Percentiles rank a stretch among this genome's conserved stretches.
Conservation (phyloP, 164 flowering plant species). For the Protea cynaroides region DNA sequence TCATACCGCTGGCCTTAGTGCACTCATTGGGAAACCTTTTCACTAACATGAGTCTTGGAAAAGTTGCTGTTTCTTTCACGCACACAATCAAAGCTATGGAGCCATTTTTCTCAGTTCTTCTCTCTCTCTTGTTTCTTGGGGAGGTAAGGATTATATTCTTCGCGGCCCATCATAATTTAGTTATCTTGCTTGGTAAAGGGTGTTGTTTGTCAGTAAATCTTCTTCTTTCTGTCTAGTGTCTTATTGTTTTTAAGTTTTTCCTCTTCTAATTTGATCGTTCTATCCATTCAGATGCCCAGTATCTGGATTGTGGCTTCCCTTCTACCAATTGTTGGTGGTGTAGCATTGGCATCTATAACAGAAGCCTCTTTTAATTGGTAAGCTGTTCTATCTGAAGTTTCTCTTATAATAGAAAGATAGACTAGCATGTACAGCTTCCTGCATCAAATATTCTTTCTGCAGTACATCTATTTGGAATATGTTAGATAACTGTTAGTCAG, state of each 20-base stretch:
- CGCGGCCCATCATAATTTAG: no score
- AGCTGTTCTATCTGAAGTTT: neutral
- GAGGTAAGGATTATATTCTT: conserved; percentile 43
- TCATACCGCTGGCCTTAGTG: conserved; percentile 78
- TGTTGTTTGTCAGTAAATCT: no score
- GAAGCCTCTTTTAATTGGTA: conserved; percentile 98
- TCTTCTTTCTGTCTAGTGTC: neutral
- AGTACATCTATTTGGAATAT: neutral
- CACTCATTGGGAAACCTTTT: conserved; percentile 90
- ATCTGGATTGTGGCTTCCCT: conserved; percentile 82
- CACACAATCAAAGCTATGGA: conserved; percentile 98
- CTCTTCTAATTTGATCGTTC: neutral
- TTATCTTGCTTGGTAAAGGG: no score
- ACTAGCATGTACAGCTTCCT: neutral
- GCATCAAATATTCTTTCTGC: neutral
- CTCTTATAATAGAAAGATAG: neutral
- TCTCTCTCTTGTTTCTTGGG: conserved; percentile 91
- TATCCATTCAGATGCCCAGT: conserved; percentile 57
- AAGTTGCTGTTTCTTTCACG: conserved; percentile 96
- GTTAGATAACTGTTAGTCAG: neutral
- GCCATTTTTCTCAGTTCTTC: conserved; percentile 92
- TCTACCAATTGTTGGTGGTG: conserved; percentile 94
- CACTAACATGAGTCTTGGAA: conserved; percentile 99
- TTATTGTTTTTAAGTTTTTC: neutral
- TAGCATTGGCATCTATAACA: conserved; percentile 81